phyloP scores from a whole-genome alignment of 2,329 filamentous ascomycete genomes.

The Penicillium thymicola region DNA sequence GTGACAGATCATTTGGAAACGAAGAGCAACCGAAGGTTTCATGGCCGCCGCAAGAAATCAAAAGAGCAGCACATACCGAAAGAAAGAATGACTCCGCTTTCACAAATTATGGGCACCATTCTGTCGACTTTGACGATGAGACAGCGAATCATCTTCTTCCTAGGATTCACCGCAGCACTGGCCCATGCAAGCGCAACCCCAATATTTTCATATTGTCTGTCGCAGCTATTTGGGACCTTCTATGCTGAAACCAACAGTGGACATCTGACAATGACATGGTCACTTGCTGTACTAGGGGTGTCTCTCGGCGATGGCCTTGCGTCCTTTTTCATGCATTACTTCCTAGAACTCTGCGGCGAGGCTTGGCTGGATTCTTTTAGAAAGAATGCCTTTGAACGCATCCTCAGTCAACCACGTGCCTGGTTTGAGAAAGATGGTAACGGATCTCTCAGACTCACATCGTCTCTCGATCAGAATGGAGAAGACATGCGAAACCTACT shows the following conservation, averaged over 20 bases:
- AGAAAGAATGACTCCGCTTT: conserved; percentile 36
- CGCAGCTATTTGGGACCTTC: conserved; percentile 68
- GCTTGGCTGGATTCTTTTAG: conserved; percentile 74
- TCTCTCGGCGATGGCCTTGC: conserved; percentile 64
- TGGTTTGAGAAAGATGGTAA: conserved; percentile 76
- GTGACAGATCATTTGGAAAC: not conserved
- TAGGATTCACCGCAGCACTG: conserved; percentile 61
- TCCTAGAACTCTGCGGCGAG: conserved; percentile 69
- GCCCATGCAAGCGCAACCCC: conserved; percentile 67
- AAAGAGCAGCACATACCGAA: not conserved
- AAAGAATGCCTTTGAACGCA: conserved; percentile 61
- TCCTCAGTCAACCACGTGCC: conserved; percentile 70
- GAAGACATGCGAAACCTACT: conserved; percentile 86
- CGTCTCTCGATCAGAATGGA: conserved; percentile 73
- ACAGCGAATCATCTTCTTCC: conserved; percentile 55
- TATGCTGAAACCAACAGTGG: conserved; percentile 53
- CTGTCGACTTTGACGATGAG: conserved; percentile 60
- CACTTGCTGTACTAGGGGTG: conserved; percentile 65
- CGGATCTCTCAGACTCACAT: conserved; percentile 60
- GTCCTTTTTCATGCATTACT: conserved; percentile 65
- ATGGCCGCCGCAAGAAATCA: not conserved
- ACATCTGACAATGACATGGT: conserved; percentile 60
- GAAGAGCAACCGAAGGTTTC: not conserved
- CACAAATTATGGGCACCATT: conserved; percentile 63
- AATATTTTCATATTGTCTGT: conserved; percentile 71